These are phyloP conservation scores for Cyclanthera cordifolia DNA, from an alignment of 306 rosid species.

Conservation along the genomic window DNA sequence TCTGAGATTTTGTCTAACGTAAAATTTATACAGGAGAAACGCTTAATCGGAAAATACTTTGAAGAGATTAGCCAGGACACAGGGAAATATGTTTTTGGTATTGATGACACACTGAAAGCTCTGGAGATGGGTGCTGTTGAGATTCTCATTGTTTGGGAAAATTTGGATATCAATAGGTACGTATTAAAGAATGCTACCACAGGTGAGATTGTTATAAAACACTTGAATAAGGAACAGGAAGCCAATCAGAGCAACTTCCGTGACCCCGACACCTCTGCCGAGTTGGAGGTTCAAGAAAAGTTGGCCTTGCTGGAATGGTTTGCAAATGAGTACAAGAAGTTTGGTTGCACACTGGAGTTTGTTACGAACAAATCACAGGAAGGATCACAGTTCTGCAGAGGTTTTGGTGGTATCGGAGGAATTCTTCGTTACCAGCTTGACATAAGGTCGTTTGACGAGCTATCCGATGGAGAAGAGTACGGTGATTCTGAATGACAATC, in stretches of 20 bases:
- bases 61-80: constrained; percentile 92
- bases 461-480: constrained; percentile 54
- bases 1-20: constrained; percentile 69
- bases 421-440: constrained; percentile 90
- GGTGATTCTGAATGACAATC: constrained; percentile 55
- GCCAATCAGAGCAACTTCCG: constrained; percentile 48
- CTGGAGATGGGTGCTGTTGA: constrained; percentile 91
- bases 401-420: constrained; percentile 87
- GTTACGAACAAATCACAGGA: constrained; percentile 89
- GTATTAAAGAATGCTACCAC: constrained; percentile 38
- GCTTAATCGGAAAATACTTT: constrained; percentile 68
- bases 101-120: constrained; percentile 77
- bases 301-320: constrained; percentile 76
- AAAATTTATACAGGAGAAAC: constrained; percentile 81
- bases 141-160: constrained; percentile 76
- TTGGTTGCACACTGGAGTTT: constrained; percentile 74
- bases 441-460: constrained; percentile 61
- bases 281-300: constrained; percentile 77
- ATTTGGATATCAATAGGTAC: constrained; percentile 62
- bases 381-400: constrained; percentile 86
- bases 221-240: constrained; percentile 65
- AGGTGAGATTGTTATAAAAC: constrained; percentile 51
- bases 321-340: constrained; percentile 62
- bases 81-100: constrained; percentile 78
- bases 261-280: constrained; percentile 29